Base-by-base conservation (phyloP, 305 asterid genomes). In the Coffea humblotiana region DNA sequence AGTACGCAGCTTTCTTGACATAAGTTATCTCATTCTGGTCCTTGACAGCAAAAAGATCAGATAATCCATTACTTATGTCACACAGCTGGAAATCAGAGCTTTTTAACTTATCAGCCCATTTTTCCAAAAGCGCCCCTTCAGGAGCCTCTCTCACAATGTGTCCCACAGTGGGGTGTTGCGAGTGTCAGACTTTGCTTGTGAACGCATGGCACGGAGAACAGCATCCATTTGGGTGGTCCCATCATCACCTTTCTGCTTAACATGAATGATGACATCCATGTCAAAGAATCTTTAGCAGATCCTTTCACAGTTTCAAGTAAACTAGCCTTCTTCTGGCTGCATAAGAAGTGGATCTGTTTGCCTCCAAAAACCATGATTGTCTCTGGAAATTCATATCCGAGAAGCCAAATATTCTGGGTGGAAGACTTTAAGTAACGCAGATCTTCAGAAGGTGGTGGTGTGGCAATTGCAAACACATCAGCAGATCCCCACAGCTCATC, bases 331-430 rank as follows among this genome's bases (percentile, higher is more conserved):
- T 93, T 93, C 82, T 85, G 94, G 86, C 92, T 91, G 84, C 97
- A 92, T 45, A 92, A 77, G 68, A 91, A 90, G 87, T 91, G 88
- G 48, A 92, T 88, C 49, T 89, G 87, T 76, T 88, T 88, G 68
- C 85, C 85, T 60, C 86, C 86, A 16, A 93, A 92, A 69, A 91
- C 93, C 92, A 92, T 93, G 56, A 93, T 86, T 15, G 97, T 93
- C 77, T 93, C 96, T 0, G 97, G 94, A 77, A 93, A 93, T 80
- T 92, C 98, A 80, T 93, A 92, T 51, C 94, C 98, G 75, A 93
- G 88, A 83, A 93, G 85, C 98, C 97, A 93, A 67, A 91, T 87
- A 78, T 88, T 88, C 77, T 92, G 72, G 29, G 95, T 90, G 27
- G 96, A 93, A 61, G 98, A 92, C 78, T 92, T 93, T 63, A 84